These are phyloP conservation scores for Mucor plumbeus DNA, from an alignment of 371 early-diverging fungal species.

Conservation along the genomic window DNA sequence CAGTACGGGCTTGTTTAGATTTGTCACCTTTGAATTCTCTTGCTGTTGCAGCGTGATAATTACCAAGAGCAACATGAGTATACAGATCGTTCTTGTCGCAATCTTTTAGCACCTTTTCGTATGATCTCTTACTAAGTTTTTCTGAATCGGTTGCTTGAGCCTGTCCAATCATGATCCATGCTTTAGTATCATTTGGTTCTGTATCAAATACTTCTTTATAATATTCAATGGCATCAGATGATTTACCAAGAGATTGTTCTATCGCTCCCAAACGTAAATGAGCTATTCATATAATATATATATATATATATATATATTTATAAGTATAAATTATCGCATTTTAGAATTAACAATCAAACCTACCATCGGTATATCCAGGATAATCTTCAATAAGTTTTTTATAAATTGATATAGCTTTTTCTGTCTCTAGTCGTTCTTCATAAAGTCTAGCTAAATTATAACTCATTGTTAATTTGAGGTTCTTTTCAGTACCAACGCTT, in stretches of 20 bases:
- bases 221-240: conserved; percentile 65
- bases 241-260: conserved; percentile 52
- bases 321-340: neutral
- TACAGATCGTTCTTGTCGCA: conserved; percentile 83
- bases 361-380: conserved; percentile 77
- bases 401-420: conserved; percentile 73
- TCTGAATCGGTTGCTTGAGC: conserved; percentile 64
- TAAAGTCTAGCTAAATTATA: conserved; percentile 87
- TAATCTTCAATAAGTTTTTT: conserved; percentile 62
- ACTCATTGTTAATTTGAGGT: conserved; percentile 59
- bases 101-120: conserved; percentile 78
- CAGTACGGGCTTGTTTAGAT: conserved; percentile 39
- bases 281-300: no score
- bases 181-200: conserved; percentile 66
- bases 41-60: conserved; percentile 73
- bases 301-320: neutral
- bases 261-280: conserved; percentile 82
- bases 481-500: conserved; percentile 20
- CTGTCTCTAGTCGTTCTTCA: conserved; percentile 67
- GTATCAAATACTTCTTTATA: conserved; percentile 69
- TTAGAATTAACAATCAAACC: neutral
- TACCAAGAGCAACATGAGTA: conserved; percentile 83
- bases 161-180: conserved; percentile 78
- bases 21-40: conserved; percentile 56
- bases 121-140: conserved; percentile 69